Base-by-base conservation (phyloP, 306 rosid genomes). In the Fragaria ananassa region DNA sequence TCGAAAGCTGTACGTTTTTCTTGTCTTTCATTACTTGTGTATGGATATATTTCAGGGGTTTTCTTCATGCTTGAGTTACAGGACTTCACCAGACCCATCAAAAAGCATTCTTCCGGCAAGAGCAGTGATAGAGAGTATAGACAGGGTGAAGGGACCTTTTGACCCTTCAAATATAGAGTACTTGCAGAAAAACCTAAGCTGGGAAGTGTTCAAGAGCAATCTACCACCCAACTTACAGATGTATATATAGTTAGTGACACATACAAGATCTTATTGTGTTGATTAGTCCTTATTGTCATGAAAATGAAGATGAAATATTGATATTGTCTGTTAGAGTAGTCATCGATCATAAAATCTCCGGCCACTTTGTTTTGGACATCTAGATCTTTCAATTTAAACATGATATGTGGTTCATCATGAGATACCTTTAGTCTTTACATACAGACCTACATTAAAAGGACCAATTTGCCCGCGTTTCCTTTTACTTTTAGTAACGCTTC, bases 111-210 rank as follows among this genome's bases (percentile, higher is more conserved):
- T 91, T 80, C 97, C 97, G 11, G 89, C 83, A 0, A 88, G 96
- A 71, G 97, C 97, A 68, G 85, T 81, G 81, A 88, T 93, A 25
- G 81, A 70, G 70, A 79, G 85, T 53, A 83, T 93, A 42, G 96
- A 93, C 81, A 89, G 85, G 85, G 81, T 91, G 68, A 87, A 76
- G 83, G 98, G 98, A 15, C 98, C 98, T 34, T 91, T 93, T 78
- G 88, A 93, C 86, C 98, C 98, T 51, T 77, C 93, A 9, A 88
- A 91, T 62, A 85, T 87, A 25, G 81, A 86, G 74, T 91, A 91
- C 82, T 56, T 93, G 75, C 81, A 90, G 46, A 85, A 85, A 74
- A 87, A 74, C 66, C 74, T 93, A 29, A 71, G 91, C 9, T 93
- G 97, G 98, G 81, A 91, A 78, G 91, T 67, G 77, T 93, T 93